These are phyloP conservation scores for Coemansia sp. DNA, from an alignment of 192 early-diverging fungal genomes.

Conservation along the genomic window DNA sequence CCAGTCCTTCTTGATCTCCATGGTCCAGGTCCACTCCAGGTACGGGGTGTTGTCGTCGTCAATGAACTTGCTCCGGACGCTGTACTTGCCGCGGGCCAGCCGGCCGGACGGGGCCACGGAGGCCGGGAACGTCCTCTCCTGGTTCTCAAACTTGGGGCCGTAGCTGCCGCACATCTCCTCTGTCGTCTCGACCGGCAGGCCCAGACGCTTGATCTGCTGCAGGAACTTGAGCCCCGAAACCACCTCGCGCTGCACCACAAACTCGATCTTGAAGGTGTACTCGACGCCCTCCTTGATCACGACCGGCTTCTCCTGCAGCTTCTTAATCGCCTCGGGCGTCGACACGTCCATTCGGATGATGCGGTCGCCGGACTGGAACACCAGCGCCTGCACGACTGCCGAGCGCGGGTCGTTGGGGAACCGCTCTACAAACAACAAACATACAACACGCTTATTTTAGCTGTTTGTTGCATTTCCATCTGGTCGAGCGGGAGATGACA, in stretches of 20 bases:
- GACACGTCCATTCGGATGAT: slow-evolving; percentile 43
- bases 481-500: slow-evolving; percentile 2
- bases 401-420: slow-evolving; percentile 59
- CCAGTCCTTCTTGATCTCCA: slow-evolving; percentile 93
- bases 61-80: slow-evolving; percentile 85
- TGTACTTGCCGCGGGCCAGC: slow-evolving; percentile 89
- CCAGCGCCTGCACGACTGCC: slow-evolving; percentile 44
- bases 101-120: slow-evolving; percentile 91
- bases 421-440: slow-evolving; percentile 31
- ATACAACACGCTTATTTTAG: not conserved
- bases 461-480: not conserved
- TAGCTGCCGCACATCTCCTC: slow-evolving; percentile 98
- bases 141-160: slow-evolving; percentile 70
- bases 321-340: slow-evolving; percentile 59
- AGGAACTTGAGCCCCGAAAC: slow-evolving; percentile 93
- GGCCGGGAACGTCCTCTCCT: slow-evolving; percentile 76
- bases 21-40: slow-evolving; percentile 78
- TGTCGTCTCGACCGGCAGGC: slow-evolving; percentile 81
- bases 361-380: slow-evolving; percentile 26
- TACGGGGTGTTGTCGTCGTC: slow-evolving; percentile 86
- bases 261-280: slow-evolving; percentile 89
- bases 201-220: slow-evolving; percentile 85
- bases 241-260: slow-evolving; percentile 93
- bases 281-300: slow-evolving; percentile 95
- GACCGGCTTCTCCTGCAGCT: slow-evolving; percentile 68